Conservation (phyloP, 164 flowering plant genomes). For the Paratinospora sagittata region DNA sequence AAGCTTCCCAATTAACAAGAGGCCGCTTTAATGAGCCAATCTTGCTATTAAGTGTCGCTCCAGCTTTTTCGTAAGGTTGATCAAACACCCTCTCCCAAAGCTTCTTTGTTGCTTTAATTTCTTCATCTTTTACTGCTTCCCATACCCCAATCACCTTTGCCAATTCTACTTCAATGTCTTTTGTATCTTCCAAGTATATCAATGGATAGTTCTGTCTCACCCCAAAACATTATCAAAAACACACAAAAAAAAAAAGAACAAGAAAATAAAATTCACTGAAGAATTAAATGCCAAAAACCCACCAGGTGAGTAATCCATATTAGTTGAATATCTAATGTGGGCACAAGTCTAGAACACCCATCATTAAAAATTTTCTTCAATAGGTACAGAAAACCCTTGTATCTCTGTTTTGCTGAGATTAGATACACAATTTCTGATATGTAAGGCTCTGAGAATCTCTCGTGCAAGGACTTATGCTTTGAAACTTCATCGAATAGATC, state of each 20-base stretch:
- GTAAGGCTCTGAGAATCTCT: slow-evolving; percentile 51
- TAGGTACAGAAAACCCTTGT: slow-evolving; percentile 53
- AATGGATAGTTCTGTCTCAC: slow-evolving; percentile 77
- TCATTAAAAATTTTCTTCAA: slow-evolving; percentile 36
- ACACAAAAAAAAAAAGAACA: neutral
- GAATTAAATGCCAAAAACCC: neutral
- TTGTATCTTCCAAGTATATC: slow-evolving; percentile 56
- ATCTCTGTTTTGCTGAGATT: slow-evolving; percentile 71
- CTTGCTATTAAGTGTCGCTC: slow-evolving; percentile 30
- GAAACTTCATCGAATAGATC: slow-evolving; percentile 37
- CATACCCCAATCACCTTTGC: slow-evolving; percentile 37
- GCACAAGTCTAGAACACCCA: slow-evolving; percentile 43
- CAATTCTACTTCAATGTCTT: slow-evolving; percentile 45
- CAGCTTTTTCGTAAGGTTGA: slow-evolving; percentile 89
- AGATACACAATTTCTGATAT: slow-evolving; percentile 60
- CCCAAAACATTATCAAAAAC: neutral
- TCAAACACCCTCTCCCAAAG: slow-evolving; percentile 70
- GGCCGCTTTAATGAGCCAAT: slow-evolving; percentile 22
- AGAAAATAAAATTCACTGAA: neutral
- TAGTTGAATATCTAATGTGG: slow-evolving; percentile 68
- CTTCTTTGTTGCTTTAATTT: slow-evolving; percentile 42
- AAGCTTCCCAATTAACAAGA: slow-evolving; percentile 49
- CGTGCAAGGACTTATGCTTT: slow-evolving; percentile 34
- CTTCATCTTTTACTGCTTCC: slow-evolving; percentile 41
- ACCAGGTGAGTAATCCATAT: slow-evolving; percentile 91